Conservation (phyloP, 2,329 filamentous ascomycete genomes). For the Paramyrothecium sp. region DNA sequence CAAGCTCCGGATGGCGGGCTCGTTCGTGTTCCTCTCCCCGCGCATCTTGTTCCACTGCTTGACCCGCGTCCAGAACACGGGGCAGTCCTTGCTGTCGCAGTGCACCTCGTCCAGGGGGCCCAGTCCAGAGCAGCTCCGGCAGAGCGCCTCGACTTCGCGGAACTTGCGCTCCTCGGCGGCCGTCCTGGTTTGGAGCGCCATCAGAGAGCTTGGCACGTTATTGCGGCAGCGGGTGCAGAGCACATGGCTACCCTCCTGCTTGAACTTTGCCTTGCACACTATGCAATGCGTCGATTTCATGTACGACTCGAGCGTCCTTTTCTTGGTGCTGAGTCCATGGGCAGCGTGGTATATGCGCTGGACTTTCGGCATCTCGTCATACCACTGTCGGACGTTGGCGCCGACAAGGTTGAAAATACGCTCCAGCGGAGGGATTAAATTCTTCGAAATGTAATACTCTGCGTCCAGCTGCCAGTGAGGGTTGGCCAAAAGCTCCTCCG, state of each 20-base stretch:
- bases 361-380: constrained; percentile 93
- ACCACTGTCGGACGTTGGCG: constrained; percentile 88
- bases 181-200: constrained; percentile 62
- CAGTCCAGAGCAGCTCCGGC: constrained; percentile 75
- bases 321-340: constrained; percentile 34
- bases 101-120: constrained; percentile 73
- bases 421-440: constrained; percentile 90
- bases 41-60: constrained; percentile 55
- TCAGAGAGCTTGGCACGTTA: constrained; percentile 58
- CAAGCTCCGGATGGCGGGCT: constrained; percentile 31
- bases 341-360: constrained; percentile 59
- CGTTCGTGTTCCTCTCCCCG: constrained; percentile 31
- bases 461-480: constrained; percentile 81
- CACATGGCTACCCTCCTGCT: constrained; percentile 23
- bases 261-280: constrained; percentile 54
- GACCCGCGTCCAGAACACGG: constrained; percentile 80
- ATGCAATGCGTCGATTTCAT: constrained; percentile 79
- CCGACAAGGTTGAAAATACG: constrained; percentile 96
- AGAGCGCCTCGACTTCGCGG: constrained; percentile 66
- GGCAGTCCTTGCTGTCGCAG: constrained; percentile 90
- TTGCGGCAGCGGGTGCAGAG: constrained; percentile 60
- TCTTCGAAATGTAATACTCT: constrained; percentile 96
- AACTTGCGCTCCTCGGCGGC: constrained; percentile 62
- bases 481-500: constrained; percentile 76
- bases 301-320: constrained; percentile 89